Base-by-base conservation (phyloP, 2,329 filamentous ascomycete species). In the Endoconidiophora laricicola region DNA sequence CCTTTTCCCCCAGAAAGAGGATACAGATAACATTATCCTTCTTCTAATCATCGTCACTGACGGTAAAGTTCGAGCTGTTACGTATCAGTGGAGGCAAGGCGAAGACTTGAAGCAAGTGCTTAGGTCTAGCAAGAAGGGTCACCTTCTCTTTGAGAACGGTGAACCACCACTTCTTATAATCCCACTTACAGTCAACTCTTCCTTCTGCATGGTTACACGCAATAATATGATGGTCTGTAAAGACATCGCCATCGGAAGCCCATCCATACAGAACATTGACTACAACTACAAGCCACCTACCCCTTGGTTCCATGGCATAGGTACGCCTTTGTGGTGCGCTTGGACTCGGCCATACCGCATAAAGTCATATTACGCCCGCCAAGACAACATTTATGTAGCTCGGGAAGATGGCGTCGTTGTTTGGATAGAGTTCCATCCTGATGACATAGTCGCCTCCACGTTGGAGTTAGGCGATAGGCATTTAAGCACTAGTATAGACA, bases 321-420 rank as follows among this genome's bases (percentile, higher is more conserved):
- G 59, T 36, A 60, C 54, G 38, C 82, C 83, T 1, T 63, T 85
- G 3, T 95, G 87, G 84, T 83, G 82, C 3, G 78, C 83, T 22
- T 98, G 90, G 88, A 78, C 86, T 24, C 76, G 85, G 53, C 83
- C 87, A 2, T 73, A 78, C 53, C 79, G 90, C 6, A 73, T 78
- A 22, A 72, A 72, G 53, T 65, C 68, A 10, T 82, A 81, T 56
- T 74, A 74, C 48, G 67, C 73, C 49, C 71, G 68, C 16, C 78
- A 79, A 36, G 91, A 96, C 59, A 78, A 81, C 53, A 78, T 96
- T 45, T 94, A 91, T 59, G 68, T 98, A 14, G 84, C 83, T 9
- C 78, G 88, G 49, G 90, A 96, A 64, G 90, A 96, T 60, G 91
- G 91, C 2, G 69, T 80, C 45, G 72, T 95, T 7, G 74, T 80